These are phyloP conservation scores for Leucocoprinus sp. DNA, from an alignment of 768 basidiomycete genomes.

Conservation along the genomic window DNA sequence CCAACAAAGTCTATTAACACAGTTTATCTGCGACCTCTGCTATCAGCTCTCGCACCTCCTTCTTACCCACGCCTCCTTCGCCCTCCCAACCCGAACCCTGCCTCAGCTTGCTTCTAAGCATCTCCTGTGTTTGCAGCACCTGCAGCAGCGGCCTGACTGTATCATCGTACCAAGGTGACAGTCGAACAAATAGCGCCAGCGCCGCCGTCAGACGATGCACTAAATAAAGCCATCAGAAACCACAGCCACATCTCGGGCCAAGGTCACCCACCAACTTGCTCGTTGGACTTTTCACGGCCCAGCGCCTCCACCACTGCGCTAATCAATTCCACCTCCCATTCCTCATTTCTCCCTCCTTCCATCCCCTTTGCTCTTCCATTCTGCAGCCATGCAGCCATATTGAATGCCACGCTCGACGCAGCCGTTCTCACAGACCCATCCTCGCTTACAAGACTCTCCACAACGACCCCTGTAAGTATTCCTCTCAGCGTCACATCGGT, in stretches of 20 bases:
- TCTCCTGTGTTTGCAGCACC: slow-evolving; percentile 53
- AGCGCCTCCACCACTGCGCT: slow-evolving; percentile 81
- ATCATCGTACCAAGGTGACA: slow-evolving; percentile 60
- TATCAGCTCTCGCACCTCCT: slow-evolving; percentile 57
- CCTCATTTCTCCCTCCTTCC: slow-evolving; percentile 36
- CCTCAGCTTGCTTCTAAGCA: slow-evolving; percentile 50
- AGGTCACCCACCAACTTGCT: slow-evolving; percentile 71
- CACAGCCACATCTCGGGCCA: no score
- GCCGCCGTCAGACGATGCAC: slow-evolving; percentile 81
- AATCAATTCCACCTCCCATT: slow-evolving; percentile 81
- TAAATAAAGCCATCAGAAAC: slow-evolving; percentile 18
- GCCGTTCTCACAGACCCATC: slow-evolving; percentile 68
- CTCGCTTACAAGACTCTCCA: slow-evolving; percentile 59
- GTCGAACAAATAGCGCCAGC: slow-evolving; percentile 64
- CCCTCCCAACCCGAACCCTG: slow-evolving; percentile 40
- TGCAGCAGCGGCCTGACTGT: slow-evolving; percentile 54
- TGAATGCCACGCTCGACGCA: slow-evolving; percentile 77
- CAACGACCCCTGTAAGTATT: slow-evolving; percentile 44
- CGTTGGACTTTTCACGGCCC: slow-evolving; percentile 57
- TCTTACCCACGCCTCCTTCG: slow-evolving; percentile 46
- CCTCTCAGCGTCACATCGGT: slow-evolving; percentile 19
- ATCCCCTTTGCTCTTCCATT: slow-evolving; percentile 37
- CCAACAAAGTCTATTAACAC: no score
- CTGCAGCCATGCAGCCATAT: slow-evolving; percentile 62
- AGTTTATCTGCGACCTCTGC: slow-evolving; percentile 51